Evolutionary conservation across 805 yeast genomes (phyloP), one percentile per base, ranked within the genome.

Genomic region (Torulaspora maleeae): DNA sequence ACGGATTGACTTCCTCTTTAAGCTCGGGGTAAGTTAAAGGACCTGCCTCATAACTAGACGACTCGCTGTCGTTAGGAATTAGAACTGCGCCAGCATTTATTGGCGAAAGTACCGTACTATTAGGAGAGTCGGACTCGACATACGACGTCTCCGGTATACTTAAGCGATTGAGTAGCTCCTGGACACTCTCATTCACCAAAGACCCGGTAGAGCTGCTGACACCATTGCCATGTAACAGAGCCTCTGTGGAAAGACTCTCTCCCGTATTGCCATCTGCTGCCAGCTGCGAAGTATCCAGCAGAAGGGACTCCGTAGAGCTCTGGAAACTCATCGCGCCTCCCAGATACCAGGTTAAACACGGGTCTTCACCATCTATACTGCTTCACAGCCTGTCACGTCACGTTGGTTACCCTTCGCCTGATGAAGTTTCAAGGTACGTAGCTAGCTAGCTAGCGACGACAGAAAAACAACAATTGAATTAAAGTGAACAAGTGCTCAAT

Each of bases 171-270:
- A 49, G 52, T 24, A 55, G 38, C 15, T 49, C 54, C 16, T 45
- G 36, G 5, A 55, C 46, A 29, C 47, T 48, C 19, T 47, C 49
- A 24, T 48, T 38, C 12, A 55, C 46, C 30, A 55, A 33, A 3
- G 59, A 55, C 1, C 54, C 54, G 20, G 59, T 55, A n/a, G 59
- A 55, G 30, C 46, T 47, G 29, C 36, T 25, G 16, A 45, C 17
- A 22, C 20, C 33, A 25, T 45, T 39, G 17, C 44, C 53, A 32
- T 47, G 30, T 9, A 55, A 46, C 41, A 55, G 44, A 4, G 50
- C 47, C n/a, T 47, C 48, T 8, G 59, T 53, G 13, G 53, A 51
- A 12, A 43, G 44, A 29, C 50, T 45, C 11, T 37, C 49, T 11
- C 11, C 37, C 16, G 36, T 43, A 17, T 32, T 38, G 9, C 35